Evolutionary conservation across 768 basidiomycete genomes (phyloP).

Genomic region (Phanerochaete sordida): DNA sequence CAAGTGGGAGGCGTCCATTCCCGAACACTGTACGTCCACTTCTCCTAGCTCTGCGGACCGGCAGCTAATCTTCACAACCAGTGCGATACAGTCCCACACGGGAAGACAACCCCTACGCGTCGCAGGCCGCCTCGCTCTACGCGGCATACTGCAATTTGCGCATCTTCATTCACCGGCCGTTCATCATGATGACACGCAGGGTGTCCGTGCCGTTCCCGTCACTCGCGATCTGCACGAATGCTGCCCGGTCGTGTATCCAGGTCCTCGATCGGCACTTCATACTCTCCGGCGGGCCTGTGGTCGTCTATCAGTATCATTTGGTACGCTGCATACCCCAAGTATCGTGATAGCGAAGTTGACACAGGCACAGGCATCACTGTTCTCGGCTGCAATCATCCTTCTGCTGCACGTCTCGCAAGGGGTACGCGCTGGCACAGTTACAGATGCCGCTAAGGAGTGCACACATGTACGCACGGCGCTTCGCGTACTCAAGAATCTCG

Average conservation of each 20-base stretch:
- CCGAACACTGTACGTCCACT: slow-evolving; percentile 50
- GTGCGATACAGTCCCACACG: slow-evolving; percentile 43
- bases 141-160: slow-evolving; percentile 54
- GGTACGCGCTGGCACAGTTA: slow-evolving; percentile 30
- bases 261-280: slow-evolving; percentile 37
- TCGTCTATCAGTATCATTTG: slow-evolving; percentile 6
- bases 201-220: slow-evolving; percentile 42
- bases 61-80: slow-evolving; percentile 3
- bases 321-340: too few species aligned
- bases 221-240: slow-evolving; percentile 52
- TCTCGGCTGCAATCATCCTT: slow-evolving; percentile 42
- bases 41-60: neutral
- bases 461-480: slow-evolving; percentile 45
- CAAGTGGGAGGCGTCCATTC: slow-evolving; percentile 70
- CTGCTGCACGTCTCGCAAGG: slow-evolving; percentile 48
- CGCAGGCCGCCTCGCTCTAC: slow-evolving; percentile 58
- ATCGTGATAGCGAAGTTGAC: too few species aligned
- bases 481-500: slow-evolving; percentile 33
- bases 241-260: slow-evolving; percentile 46
- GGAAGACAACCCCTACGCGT: slow-evolving; percentile 39
- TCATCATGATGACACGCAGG: slow-evolving; percentile 41
- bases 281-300: neutral
- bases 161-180: slow-evolving; percentile 51
- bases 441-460: slow-evolving; percentile 36
- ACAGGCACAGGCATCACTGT: slow-evolving; percentile 32